Base-by-base conservation (phyloP, 768 basidiomycete species). In the Lactarius pseudohatsudake region DNA sequence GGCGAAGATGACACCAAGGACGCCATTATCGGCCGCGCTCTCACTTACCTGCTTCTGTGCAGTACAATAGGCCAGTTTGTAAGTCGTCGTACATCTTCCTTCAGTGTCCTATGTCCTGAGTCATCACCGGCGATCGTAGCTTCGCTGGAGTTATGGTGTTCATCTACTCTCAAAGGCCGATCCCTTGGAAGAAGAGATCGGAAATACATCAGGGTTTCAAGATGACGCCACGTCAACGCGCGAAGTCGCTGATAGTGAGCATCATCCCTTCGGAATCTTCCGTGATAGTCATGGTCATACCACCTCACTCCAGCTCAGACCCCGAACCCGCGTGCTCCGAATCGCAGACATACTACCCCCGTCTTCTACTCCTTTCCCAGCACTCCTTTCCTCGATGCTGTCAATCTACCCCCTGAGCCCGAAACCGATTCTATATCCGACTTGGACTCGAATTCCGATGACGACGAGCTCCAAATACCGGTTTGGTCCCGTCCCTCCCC, bases 61-160 rank as follows among this genome's bases (percentile, higher is more conserved):
- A 94, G 92, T 65, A 97, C 96, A 0, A 82, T 98, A 38, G 97
- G 97, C 54, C 96, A 96, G 94, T 86, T 98, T 72, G 92, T 94
- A 72, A 71, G 89, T 82, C 2, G 32, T 53, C 16, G 47, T 34
- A 22, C 20, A 36, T 22, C 61, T 40, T 22, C 53, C 57, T 56
- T 45, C 47, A 16, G 40, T 40, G 59, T 32, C 28, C 30, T n/a
- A 40, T 13, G 20, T 43, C 22, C 64, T 22, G 18, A 16, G 30
- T 32, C 18, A 43, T 56, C 36, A 50, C 28, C 30, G 20, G 13
- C 18, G 11, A 38, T 22, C 13, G 26, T 50, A 92, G 92, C 77
- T 97, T 36, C 89, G 96, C 18, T 98, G 96, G 91, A 95, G 92
- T 62, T 93, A 91, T 75, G 95, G 95, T 22, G 89, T 97, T n/a